Base-by-base conservation (phyloP, 2,329 filamentous ascomycete genomes). In the Periglandula ipomoeae region DNA sequence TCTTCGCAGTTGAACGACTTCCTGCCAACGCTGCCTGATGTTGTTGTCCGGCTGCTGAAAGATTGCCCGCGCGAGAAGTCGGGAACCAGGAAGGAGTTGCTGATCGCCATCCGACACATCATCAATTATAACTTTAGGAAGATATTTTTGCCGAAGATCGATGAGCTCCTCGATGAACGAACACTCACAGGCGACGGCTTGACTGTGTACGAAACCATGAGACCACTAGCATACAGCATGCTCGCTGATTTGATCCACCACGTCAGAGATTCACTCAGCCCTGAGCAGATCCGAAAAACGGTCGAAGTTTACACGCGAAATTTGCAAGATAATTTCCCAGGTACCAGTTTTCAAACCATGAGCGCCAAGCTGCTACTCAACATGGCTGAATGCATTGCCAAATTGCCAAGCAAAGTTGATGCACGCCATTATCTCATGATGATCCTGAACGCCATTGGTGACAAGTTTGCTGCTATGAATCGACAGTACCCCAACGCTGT, bases 301-400 rank as follows among this genome's bases (percentile, higher is more conserved):
- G 89, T 98, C 9, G 88, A 95, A 62, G 93, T 98, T 4, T 99
- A 98, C 66, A 97, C 94, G 1, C 89, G 85, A 61, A 97, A 97
- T 59, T 72, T 98, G 20, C 89, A 95, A 61, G 93, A 97, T 65
- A 89, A 88, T 54, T 95, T 95, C 54, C 94, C 93, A 0, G 94
- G 94, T 8, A 97, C 94, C 0, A 98, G 91, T 66, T 98, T 98
- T 62, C 94, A 98, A 66, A 98, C 93, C 0, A 99, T 99, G 93
- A 97, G 93, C 59, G 94, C 93, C 0, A 98, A 97, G 66, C 74
- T 99, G 3, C 73, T 99, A 1, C 74, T 98, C 11, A 99, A 98
- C 64, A 94, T 99, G 89, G 93, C 91, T 0, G 94, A 98, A 60
- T 95, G 89, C 64, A 99, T 98, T 61, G 88, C 90, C 1, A 95